Evolutionary conservation across 768 basidiomycete species (phyloP).

Genomic region (Galerina marginata): DNA sequence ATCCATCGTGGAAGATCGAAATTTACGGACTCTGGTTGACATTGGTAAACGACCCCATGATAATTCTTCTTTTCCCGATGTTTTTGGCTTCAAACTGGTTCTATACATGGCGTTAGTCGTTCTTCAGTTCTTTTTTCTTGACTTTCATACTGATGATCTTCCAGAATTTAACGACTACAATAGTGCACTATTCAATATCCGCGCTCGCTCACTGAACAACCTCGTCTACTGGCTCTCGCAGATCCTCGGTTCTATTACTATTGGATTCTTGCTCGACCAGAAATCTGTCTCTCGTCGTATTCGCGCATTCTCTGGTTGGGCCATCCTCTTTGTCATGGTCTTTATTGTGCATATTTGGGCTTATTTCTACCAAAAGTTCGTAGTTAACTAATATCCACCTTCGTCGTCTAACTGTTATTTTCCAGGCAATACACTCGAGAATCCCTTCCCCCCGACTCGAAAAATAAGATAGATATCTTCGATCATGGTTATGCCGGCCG

Average conservation of each 20-base stretch:
- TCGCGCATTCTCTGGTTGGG: constrained; percentile 77
- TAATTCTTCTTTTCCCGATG: constrained; percentile 83
- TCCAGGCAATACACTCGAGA: constrained; percentile 63
- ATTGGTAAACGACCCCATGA: constrained; percentile 70
- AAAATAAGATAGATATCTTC: constrained; percentile 60
- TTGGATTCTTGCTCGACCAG: constrained; percentile 73
- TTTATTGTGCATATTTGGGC: constrained; percentile 78
- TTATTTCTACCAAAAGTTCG: constrained; percentile 75
- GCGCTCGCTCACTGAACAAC: constrained; percentile 77
- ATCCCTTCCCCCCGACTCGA: constrained; percentile 41
- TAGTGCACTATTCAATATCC: constrained; percentile 80
- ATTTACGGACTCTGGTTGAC: constrained; percentile 71
- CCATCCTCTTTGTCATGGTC: constrained; percentile 62
- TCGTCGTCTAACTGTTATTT: background rate
- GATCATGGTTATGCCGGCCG: constrained; percentile 59
- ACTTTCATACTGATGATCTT: background rate
- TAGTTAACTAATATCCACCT: background rate
- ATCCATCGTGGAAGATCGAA: constrained; percentile 82
- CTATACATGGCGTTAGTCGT: constrained; percentile 79
- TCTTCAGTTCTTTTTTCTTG: background rate
- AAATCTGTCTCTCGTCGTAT: constrained; percentile 59
- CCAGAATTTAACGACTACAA: constrained; percentile 86
- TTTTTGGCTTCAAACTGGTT: constrained; percentile 87
- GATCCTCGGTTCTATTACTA: constrained; percentile 73
- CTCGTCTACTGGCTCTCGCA: constrained; percentile 83